Conservation (phyloP, 768 basidiomycete species). For the Panellus pusillus region DNA sequence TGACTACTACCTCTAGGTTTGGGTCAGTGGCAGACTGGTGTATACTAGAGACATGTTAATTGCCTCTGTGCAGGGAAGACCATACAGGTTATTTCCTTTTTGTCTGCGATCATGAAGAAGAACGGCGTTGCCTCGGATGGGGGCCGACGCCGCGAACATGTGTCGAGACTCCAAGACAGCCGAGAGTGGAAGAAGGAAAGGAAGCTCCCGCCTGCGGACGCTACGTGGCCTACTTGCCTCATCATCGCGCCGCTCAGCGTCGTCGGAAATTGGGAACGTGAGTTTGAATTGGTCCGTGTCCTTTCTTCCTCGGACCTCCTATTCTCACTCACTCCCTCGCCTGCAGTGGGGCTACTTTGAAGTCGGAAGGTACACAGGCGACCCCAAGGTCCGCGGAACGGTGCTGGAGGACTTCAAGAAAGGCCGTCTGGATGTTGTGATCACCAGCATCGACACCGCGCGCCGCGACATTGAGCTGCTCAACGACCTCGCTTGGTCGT, state of each 20-base stretch:
- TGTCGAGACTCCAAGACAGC: slow-evolving; percentile 66
- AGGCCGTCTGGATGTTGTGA: slow-evolving; percentile 84
- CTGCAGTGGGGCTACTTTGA: slow-evolving; percentile 93
- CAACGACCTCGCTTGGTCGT: slow-evolving; percentile 68
- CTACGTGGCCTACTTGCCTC: slow-evolving; percentile 82
- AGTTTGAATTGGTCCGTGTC: slow-evolving; percentile 69
- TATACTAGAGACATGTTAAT: not conserved
- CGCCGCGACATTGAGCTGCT: slow-evolving; percentile 69
- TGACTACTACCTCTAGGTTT: not conserved
- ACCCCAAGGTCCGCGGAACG: slow-evolving; percentile 48
- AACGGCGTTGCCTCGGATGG: slow-evolving; percentile 61
- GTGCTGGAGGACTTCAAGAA: slow-evolving; percentile 72
- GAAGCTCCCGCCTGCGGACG: slow-evolving; percentile 63
- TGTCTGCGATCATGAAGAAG: slow-evolving; percentile 92
- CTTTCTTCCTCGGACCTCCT: not conserved
- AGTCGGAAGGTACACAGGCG: slow-evolving; percentile 68
- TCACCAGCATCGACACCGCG: slow-evolving; percentile 80
- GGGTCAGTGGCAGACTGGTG: not conserved
- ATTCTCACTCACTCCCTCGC: not conserved
- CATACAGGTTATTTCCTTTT: slow-evolving; percentile 86
- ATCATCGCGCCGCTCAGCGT: slow-evolving; percentile 88
- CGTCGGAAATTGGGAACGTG: slow-evolving; percentile 85
- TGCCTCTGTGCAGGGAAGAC: slow-evolving; percentile 71
- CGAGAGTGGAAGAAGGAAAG: slow-evolving; percentile 51
- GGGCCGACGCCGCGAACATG: slow-evolving; percentile 63